These are phyloP conservation scores for Emmonsia crescens DNA, from an alignment of 2,329 filamentous ascomycete genomes.

Conservation along the genomic window DNA sequence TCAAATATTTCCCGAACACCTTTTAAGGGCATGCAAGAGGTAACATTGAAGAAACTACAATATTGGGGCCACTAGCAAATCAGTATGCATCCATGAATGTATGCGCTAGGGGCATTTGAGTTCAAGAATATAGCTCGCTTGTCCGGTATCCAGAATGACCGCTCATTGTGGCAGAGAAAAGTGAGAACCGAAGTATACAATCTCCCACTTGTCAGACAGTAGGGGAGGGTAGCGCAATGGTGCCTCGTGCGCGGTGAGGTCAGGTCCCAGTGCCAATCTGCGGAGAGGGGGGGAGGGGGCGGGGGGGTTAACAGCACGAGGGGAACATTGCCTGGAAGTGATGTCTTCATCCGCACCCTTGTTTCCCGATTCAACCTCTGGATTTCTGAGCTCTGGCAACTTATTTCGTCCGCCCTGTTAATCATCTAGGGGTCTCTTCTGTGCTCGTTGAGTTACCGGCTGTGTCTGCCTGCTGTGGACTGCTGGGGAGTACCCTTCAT, in stretches of 20 bases:
- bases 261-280: not conserved
- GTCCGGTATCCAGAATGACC: not conserved
- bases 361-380: not conserved
- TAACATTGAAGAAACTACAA: not conserved
- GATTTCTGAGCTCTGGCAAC: not conserved
- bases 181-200: not conserved
- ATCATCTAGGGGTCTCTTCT: not conserved
- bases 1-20: too few relatives aligned
- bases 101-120: not conserved
- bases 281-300: too few relatives aligned
- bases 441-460: not conserved
- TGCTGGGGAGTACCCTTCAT: not conserved
- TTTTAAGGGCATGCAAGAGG: not conserved
- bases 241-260: not conserved
- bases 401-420: not conserved
- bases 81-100: not conserved
- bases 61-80: not conserved
- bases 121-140: not conserved
- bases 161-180: not conserved
- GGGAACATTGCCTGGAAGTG: not conserved
- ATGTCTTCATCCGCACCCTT: not conserved
- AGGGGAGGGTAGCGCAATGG: not conserved
- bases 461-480: not conserved
- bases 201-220: not conserved
- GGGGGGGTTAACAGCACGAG: not conserved